Evolutionary conservation across 2,329 filamentous ascomycete species (phyloP).

Genomic region (Sordariomycetes sp.): DNA sequence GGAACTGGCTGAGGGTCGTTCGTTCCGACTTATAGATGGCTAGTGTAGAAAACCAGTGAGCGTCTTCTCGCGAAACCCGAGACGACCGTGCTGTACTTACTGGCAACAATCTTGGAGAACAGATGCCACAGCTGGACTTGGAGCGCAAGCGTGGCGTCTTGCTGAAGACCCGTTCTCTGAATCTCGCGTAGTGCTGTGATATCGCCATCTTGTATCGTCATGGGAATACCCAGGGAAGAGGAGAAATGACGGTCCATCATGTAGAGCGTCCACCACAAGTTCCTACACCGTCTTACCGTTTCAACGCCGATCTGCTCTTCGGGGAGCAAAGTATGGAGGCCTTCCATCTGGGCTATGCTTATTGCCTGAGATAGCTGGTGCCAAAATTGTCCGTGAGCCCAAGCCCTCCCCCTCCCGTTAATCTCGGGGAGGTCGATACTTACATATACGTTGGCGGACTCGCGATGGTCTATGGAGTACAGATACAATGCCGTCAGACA

Average conservation of each 20-base stretch:
- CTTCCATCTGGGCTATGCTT: background rate
- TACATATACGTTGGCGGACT: background rate
- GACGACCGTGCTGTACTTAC: background rate
- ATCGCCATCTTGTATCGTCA: background rate
- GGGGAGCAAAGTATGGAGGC: background rate
- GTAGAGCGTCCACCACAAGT: background rate
- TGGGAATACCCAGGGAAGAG: background rate
- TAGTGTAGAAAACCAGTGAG: slow-evolving; percentile 7
- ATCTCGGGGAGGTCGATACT: background rate
- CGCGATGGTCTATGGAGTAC: background rate
- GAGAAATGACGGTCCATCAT: background rate
- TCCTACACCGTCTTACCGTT: background rate
- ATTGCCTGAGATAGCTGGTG: background rate
- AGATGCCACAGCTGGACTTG: background rate
- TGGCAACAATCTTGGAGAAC: background rate
- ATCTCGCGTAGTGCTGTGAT: background rate
- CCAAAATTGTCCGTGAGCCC: background rate
- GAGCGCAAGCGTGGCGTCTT: background rate
- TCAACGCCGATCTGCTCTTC: background rate
- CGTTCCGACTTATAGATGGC: slow-evolving; percentile 21
- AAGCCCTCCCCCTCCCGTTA: background rate
- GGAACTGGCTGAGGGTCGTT: slow-evolving; percentile 17
- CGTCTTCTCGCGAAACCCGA: background rate
- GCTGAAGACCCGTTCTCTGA: background rate
- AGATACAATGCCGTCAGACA: background rate